phyloP scores from a whole-genome alignment of 2,329 filamentous ascomycete genomes.

The Fusarium anguioides region DNA sequence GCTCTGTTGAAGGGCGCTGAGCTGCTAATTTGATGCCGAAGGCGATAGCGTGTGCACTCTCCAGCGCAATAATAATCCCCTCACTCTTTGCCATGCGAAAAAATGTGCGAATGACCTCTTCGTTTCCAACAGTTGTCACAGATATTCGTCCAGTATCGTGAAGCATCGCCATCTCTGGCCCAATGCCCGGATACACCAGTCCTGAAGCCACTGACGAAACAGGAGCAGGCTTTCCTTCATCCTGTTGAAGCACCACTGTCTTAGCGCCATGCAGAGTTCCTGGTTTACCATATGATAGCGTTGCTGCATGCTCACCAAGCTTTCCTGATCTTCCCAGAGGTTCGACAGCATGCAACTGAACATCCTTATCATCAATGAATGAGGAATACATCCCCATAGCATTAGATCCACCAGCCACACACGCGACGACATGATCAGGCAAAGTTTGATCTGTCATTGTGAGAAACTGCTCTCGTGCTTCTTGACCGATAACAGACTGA shows the following conservation, averaged over 20 bases:
- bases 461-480: slow-evolving; percentile 5
- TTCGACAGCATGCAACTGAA: neutral
- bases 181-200: neutral
- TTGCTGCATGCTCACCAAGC: slow-evolving; percentile 6
- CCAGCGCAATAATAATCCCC: slow-evolving; percentile 2
- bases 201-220: slow-evolving; percentile 12
- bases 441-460: neutral
- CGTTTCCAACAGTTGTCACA: neutral
- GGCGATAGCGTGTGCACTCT: slow-evolving; percentile 10
- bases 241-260: slow-evolving; percentile 4
- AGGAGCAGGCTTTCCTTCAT: neutral
- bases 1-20: neutral
- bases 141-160: neutral
- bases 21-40: neutral
- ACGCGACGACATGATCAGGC: slow-evolving; percentile 6
- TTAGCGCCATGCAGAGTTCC: slow-evolving; percentile 15
- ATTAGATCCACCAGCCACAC: slow-evolving; percentile 14
- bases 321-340: neutral
- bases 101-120: neutral
- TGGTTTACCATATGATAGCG: neutral
- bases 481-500: slow-evolving; percentile 9
- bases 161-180: slow-evolving; percentile 6
- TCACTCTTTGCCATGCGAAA: slow-evolving; percentile 1
- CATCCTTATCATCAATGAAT: neutral
- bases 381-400: slow-evolving; percentile 8